phyloP scores from a whole-genome alignment of 371 early-diverging fungal species.

The Neoconidiobolus thromboides region DNA sequence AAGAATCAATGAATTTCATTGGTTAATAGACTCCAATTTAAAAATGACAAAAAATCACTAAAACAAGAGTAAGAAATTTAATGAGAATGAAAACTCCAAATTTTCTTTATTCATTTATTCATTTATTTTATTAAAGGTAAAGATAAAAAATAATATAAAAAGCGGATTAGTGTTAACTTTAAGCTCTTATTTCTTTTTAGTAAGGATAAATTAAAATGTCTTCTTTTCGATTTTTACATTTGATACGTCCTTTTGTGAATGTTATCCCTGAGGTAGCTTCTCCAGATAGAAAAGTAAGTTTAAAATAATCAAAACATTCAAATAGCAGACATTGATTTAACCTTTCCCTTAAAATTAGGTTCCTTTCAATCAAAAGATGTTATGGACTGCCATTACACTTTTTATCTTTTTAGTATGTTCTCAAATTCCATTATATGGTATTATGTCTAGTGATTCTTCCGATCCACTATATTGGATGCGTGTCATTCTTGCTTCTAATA shows the following conservation, averaged over 20 bases:
- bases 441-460: constrained; percentile 92
- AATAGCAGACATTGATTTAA: background rate
- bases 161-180: no score
- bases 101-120: no score
- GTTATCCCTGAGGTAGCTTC: constrained; percentile 94
- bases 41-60: no score
- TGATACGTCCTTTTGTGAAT: constrained; percentile 97
- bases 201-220: no score
- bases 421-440: constrained; percentile 99
- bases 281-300: constrained; percentile 82
- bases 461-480: constrained; percentile 99
- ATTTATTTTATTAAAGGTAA: no score
- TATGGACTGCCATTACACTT: constrained; percentile 97
- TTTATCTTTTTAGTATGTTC: constrained; percentile 98
- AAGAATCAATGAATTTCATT: no score
- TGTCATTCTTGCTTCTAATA: constrained; percentile 97
- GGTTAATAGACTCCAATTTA: no score
- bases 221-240: constrained; percentile 81
- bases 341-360: constrained; percentile 28
- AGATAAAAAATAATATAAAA: no score
- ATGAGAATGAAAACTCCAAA: no score
- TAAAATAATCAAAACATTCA: background rate
- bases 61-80: no score
- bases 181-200: no score
- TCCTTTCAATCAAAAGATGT: constrained; percentile 92